phyloP scores from a whole-genome alignment of 2,329 filamentous ascomycete species.

The Neofusicoccum cordaticola region DNA sequence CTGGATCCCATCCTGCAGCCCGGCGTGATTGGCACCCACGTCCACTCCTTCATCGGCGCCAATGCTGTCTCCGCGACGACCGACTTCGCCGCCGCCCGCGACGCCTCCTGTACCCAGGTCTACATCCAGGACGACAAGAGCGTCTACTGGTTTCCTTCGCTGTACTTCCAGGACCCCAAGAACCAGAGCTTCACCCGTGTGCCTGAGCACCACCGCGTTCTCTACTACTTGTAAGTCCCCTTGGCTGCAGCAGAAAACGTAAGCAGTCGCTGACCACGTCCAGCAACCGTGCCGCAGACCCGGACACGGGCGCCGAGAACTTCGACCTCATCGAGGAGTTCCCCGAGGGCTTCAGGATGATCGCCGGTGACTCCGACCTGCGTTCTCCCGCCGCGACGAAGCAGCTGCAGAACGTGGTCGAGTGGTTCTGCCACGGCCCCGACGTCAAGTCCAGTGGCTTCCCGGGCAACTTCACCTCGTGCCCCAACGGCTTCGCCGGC shows the following conservation, averaged over 20 bases:
- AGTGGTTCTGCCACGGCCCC: conserved; percentile 18
- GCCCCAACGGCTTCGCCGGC: conserved; percentile 33
- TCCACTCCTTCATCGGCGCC: conserved; percentile 39
- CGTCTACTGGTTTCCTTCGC: conserved; percentile 38
- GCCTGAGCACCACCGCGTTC: conserved; percentile 33
- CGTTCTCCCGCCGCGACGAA: conserved; percentile 28
- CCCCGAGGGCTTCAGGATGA: conserved; percentile 36
- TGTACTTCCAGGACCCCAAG: conserved; percentile 38
- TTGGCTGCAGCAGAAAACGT: neutral
- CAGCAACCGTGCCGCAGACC: conserved; percentile 16
- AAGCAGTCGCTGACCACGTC: neutral
- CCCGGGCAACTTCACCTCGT: conserved; percentile 37
- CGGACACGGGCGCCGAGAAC: conserved; percentile 32
- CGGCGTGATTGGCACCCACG: conserved; percentile 32
- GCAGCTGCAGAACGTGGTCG: conserved; percentile 25
- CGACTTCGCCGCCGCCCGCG: conserved; percentile 28
- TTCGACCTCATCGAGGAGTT: conserved; percentile 33
- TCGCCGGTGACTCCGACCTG: conserved; percentile 32
- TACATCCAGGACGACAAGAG: conserved; percentile 38
- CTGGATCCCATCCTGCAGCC: conserved; percentile 36
- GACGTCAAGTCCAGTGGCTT: conserved; percentile 26
- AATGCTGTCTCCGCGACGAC: conserved; percentile 30
- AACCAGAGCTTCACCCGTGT: conserved; percentile 35
- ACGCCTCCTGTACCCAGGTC: conserved; percentile 34
- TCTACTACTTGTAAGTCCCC: conserved; percentile 31